A percentile compares a stretch with the other conserved stretches of the same genome.
phyloP scores from a whole-genome alignment of 768 basidiomycete genomes.

The Leccinum pellstonianum region DNA sequence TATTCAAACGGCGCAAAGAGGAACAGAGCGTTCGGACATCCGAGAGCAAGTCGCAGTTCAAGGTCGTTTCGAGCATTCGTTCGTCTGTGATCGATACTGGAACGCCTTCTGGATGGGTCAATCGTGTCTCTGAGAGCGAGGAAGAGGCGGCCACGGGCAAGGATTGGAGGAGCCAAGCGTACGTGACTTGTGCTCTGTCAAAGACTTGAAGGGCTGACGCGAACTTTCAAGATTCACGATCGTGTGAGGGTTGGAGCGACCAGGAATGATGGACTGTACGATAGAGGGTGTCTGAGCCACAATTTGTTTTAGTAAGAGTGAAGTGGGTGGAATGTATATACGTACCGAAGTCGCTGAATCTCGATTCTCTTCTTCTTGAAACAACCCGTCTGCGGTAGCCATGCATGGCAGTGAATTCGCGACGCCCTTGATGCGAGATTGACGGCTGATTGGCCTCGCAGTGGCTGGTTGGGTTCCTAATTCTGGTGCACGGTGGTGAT shows the following conservation, averaged over 20 bases:
- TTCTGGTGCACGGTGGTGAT: too few relatives aligned
- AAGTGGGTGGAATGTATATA: not conserved
- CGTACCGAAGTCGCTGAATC: not conserved
- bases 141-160: constrained; percentile 43
- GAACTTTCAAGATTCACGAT: constrained; percentile 14
- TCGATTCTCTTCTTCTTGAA: not conserved
- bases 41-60: constrained; percentile 67
- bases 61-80: constrained; percentile 71
- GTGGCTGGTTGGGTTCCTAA: too few relatives aligned
- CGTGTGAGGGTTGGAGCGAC: not conserved
- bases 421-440: too few relatives aligned
- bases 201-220: constrained; percentile 2
- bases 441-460: too few relatives aligned
- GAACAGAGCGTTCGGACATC: constrained; percentile 36
- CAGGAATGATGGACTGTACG: not conserved
- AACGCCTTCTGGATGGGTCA: constrained; percentile 71
- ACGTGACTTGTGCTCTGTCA: constrained; percentile 16
- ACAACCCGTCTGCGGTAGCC: not conserved
- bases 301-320: not conserved
- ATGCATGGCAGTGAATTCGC: too few relatives aligned
- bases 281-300: not conserved
- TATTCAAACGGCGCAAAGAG: constrained; percentile 61
- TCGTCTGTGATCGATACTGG: constrained; percentile 66
- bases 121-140: constrained; percentile 45
- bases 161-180: constrained; percentile 58